These are phyloP conservation scores for Paragyromitra xinjiangensis DNA, from an alignment of 495 filamentous ascomycete species.

Conservation along the genomic window DNA sequence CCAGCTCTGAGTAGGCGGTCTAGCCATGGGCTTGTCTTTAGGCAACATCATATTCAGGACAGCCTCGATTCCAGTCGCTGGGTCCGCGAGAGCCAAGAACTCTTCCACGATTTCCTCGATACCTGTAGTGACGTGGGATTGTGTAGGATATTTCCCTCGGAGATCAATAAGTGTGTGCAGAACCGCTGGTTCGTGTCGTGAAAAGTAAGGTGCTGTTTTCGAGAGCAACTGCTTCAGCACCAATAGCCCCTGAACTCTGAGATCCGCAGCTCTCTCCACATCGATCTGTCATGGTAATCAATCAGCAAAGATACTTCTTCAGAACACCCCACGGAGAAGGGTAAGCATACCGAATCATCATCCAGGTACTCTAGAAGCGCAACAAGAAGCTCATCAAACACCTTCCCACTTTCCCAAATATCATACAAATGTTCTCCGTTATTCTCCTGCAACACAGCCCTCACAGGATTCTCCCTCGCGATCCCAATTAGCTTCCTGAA, in stretches of 20 bases:
- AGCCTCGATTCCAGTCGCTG: slow-evolving; percentile 63
- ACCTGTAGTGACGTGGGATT: slow-evolving; percentile 67
- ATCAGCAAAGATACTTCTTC: slow-evolving; percentile 6
- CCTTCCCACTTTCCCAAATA: slow-evolving; percentile 65
- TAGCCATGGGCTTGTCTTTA: slow-evolving; percentile 52
- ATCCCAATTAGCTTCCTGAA: slow-evolving; percentile 88
- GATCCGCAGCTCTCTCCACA: slow-evolving; percentile 70
- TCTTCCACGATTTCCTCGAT: slow-evolving; percentile 68
- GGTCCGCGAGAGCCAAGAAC: slow-evolving; percentile 63
- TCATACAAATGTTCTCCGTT: slow-evolving; percentile 60
- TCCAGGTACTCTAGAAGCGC: slow-evolving; percentile 81
- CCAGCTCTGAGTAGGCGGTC: slow-evolving; percentile 58
- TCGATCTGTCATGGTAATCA: slow-evolving; percentile 61
- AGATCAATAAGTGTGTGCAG: slow-evolving; percentile 57
- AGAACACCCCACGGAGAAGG: neutral
- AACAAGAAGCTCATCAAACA: slow-evolving; percentile 76
- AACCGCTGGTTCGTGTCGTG: slow-evolving; percentile 68
- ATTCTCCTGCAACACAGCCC: slow-evolving; percentile 65
- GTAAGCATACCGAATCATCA: slow-evolving; percentile 56
- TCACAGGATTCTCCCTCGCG: slow-evolving; percentile 70
- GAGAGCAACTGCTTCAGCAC: slow-evolving; percentile 81
- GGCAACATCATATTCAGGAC: slow-evolving; percentile 64
- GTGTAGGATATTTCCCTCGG: slow-evolving; percentile 56
- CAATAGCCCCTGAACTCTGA: slow-evolving; percentile 83
- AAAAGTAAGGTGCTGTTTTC: slow-evolving; percentile 74